Evolutionary conservation across 2,329 filamentous ascomycete species (phyloP).

Genomic region (Botrytis aclada): DNA sequence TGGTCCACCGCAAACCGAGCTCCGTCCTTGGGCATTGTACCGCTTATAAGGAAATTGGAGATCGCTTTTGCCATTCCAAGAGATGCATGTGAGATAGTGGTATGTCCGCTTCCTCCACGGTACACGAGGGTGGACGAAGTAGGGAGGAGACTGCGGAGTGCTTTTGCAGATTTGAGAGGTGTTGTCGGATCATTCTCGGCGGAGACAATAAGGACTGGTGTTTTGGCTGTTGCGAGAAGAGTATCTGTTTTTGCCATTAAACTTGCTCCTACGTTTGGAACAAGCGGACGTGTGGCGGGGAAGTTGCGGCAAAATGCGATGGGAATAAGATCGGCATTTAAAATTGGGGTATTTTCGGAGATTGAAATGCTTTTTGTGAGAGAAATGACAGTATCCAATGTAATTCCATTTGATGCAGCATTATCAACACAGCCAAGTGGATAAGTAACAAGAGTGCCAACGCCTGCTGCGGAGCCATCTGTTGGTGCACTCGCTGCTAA

Average conservation of each 20-base stretch:
- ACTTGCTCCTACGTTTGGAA: constrained; percentile 13
- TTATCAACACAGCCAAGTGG: constrained; percentile 24
- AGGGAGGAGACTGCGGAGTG: constrained; percentile 20
- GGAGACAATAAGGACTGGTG: constrained; percentile 23
- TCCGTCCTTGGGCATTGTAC: background rate
- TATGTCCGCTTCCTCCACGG: constrained; percentile 22
- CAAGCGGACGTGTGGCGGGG: constrained; percentile 21
- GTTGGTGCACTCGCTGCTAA: background rate
- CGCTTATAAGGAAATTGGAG: background rate
- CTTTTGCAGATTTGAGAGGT: constrained; percentile 22
- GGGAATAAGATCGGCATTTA: constrained; percentile 22
- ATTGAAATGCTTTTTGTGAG: constrained; percentile 24
- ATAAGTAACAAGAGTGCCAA: background rate
- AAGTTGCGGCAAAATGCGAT: constrained; percentile 27
- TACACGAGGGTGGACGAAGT: constrained; percentile 22
- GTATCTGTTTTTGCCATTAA: background rate
- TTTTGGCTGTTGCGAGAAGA: constrained; percentile 15
- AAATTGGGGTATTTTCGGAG: constrained; percentile 22
- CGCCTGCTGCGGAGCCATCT: background rate
- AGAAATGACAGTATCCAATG: constrained; percentile 17
- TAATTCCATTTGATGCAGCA: constrained; percentile 21
- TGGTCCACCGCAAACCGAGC: background rate
- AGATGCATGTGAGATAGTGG: constrained; percentile 12
- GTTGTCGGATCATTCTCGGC: constrained; percentile 23
- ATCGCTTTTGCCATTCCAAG: constrained; percentile 1